These are phyloP conservation scores for Solidago caesia DNA, from an alignment of 129 eudicot species.

Conservation along the genomic window DNA sequence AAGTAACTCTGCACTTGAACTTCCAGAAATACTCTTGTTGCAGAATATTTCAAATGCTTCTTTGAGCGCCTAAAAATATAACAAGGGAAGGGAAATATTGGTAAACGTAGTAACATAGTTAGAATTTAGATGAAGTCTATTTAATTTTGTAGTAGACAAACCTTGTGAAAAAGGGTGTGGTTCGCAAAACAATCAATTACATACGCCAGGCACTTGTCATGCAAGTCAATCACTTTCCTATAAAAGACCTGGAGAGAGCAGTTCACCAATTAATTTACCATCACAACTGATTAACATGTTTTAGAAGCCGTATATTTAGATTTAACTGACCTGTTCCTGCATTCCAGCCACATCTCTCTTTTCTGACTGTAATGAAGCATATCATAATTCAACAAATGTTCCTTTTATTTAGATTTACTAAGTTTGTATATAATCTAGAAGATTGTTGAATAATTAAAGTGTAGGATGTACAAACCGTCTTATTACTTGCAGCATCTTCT, in stretches of 20 bases:
- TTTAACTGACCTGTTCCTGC: conserved; percentile 73
- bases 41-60: conserved; percentile 87
- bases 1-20: conserved; percentile 82
- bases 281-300: background rate
- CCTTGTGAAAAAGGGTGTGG: conserved; percentile 88
- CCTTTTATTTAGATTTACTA: background rate
- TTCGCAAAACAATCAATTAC: conserved; percentile 77
- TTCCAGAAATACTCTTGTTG: conserved; percentile 87
- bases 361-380: conserved; percentile 53
- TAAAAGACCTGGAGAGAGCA: conserved; percentile 56
- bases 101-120: background rate
- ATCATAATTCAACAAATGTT: too few relatives aligned
- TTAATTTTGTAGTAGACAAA: conserved; percentile 19
- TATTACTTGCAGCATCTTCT: conserved; percentile 88
- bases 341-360: conserved; percentile 81
- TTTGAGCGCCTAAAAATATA: conserved; percentile 63
- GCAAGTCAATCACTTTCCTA: conserved; percentile 82
- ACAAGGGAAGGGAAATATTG: background rate
- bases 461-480: conserved; percentile 53
- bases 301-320: too few relatives aligned
- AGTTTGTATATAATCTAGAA: background rate
- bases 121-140: background rate
- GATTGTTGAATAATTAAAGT: background rate
- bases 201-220: conserved; percentile 75
- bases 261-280: too few relatives aligned